Evolutionary conservation across 2,329 filamentous ascomycete genomes (phyloP).

Genomic region (Domatiomyces globalis): DNA sequence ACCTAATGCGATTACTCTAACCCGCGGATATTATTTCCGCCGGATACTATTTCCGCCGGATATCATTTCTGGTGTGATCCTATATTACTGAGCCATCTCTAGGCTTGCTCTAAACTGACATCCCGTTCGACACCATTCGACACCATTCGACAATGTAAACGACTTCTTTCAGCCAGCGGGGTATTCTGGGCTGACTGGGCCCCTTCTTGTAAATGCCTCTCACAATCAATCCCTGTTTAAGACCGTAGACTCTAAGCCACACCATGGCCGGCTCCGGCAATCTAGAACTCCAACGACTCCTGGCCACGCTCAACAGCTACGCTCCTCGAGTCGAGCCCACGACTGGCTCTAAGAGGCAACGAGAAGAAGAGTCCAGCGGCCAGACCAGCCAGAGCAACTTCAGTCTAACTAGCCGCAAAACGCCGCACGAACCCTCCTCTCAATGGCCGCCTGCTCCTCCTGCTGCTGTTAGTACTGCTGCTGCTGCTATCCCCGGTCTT

Average conservation of each 20-base stretch:
- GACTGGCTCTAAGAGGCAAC: neutral
- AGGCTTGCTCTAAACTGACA: too few species aligned
- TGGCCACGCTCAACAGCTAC: slow-evolving; percentile 13
- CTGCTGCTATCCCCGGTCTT: slow-evolving; percentile 5
- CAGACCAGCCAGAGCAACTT: neutral
- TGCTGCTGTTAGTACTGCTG: neutral
- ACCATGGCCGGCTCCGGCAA: slow-evolving; percentile 11
- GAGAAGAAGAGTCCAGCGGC: neutral
- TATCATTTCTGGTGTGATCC: neutral
- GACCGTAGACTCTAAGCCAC: neutral
- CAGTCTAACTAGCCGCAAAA: neutral
- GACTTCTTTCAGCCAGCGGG: too few species aligned
- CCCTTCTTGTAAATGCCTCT: too few species aligned
- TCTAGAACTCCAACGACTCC: slow-evolving; percentile 14
- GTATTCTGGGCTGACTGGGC: too few species aligned
- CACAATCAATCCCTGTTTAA: too few species aligned
- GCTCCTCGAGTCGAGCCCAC: neutral
- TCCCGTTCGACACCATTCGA: too few species aligned
- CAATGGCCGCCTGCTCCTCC: neutral
- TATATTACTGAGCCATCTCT: too few species aligned
- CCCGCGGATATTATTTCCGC: neutral
- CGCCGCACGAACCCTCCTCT: neutral
- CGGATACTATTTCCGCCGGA: neutral
- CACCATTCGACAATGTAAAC: too few species aligned
- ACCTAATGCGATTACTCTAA: neutral